Evolutionary conservation across 2,329 filamentous ascomycete genomes (phyloP).

Genomic region (Cladosporium colombiae): DNA sequence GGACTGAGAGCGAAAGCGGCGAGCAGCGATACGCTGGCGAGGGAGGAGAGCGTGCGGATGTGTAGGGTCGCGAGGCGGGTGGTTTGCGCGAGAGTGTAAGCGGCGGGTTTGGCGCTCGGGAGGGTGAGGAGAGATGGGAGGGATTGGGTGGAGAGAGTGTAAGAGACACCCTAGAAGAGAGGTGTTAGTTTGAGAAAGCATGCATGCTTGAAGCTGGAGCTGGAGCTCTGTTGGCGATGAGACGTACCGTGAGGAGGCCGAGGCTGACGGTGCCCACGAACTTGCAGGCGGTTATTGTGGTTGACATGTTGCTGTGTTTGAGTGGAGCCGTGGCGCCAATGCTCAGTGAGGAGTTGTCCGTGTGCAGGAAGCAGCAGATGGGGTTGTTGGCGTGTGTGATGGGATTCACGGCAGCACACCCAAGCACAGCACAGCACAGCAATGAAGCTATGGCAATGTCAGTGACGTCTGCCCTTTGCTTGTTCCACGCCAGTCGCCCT

Average conservation of each 20-base stretch:
- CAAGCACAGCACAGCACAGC: background rate
- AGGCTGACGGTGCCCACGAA: slow-evolving; percentile 90
- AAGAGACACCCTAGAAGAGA: slow-evolving; percentile 75
- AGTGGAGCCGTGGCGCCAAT: slow-evolving; percentile 11
- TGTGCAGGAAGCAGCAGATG: background rate
- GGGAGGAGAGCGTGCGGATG: slow-evolving; percentile 64
- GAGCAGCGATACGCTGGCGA: slow-evolving; percentile 71
- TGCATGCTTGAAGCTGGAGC: background rate
- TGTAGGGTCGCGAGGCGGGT: slow-evolving; percentile 67
- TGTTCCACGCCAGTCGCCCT: slow-evolving; percentile 1
- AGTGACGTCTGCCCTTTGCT: slow-evolving; percentile 11
- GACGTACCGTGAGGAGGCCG: slow-evolving; percentile 78
- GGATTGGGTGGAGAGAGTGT: slow-evolving; percentile 74
- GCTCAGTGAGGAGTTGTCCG: background rate
- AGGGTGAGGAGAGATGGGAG: slow-evolving; percentile 80
- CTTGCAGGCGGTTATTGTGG: slow-evolving; percentile 75
- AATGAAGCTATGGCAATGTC: slow-evolving; percentile 6
- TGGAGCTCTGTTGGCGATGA: slow-evolving; percentile 4
- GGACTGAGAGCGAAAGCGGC: slow-evolving; percentile 79
- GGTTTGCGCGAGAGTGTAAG: slow-evolving; percentile 62
- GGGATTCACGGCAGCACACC: background rate
- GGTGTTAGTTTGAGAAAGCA: background rate
- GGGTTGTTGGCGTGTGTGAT: background rate
- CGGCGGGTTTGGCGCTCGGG: slow-evolving; percentile 70
- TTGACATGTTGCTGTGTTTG: slow-evolving; percentile 33